Evolutionary conservation across 345 rosid genomes (phyloP).

Genomic region (Jatropha curcas): DNA sequence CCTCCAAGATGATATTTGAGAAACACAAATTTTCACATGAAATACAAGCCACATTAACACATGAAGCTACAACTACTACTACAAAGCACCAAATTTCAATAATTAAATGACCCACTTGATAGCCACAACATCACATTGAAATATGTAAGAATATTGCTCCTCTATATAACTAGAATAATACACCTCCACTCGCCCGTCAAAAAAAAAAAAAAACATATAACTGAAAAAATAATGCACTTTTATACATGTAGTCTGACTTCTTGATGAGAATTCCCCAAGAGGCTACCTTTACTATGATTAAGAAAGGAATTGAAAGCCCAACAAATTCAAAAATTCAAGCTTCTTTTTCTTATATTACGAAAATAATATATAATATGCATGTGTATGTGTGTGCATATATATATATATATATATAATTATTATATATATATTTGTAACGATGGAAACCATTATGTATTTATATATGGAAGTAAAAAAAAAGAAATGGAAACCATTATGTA

Average conservation of each 20-base stretch:
- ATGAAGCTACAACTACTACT: neutral
- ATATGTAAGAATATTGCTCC: neutral
- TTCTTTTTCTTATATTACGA: no score
- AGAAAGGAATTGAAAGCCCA: neutral
- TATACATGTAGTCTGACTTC: neutral
- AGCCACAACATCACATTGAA: neutral
- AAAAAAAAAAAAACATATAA: neutral
- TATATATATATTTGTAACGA: no score
- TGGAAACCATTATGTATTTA: no score
- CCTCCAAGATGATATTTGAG: neutral
- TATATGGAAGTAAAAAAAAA: neutral
- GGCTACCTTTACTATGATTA: neutral
- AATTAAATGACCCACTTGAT: neutral
- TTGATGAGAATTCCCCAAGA: neutral
- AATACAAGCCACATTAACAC: neutral
- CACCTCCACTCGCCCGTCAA: neutral
- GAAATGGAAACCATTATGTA: neutral
- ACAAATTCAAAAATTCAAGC: neutral
- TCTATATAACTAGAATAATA: neutral
- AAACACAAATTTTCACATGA: neutral
- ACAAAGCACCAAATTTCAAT: slow-evolving; percentile 1
- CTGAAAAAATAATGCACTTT: neutral
- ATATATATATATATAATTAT: no score
- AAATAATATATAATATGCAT: neutral
- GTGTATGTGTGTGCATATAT: no score